A percentile compares a stretch with the other conserved stretches of the same genome.
phyloP scores from a whole-genome alignment of 2,329 filamentous ascomycete species.

The Neoscytalidium dimidiatum region DNA sequence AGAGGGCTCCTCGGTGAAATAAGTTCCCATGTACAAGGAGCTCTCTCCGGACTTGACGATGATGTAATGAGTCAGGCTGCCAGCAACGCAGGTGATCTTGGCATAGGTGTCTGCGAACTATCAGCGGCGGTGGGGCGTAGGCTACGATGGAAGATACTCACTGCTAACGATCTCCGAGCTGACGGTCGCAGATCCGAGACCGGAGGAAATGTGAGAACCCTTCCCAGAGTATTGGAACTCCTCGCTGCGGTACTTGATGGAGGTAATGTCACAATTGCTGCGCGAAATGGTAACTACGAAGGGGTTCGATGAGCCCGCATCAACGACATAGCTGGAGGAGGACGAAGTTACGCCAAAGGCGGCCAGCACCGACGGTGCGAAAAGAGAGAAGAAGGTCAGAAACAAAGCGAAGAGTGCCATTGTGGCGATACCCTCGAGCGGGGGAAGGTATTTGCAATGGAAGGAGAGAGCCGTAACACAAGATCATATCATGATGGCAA shows the following conservation, averaged over 20 bases:
- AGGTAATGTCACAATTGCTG: slow-evolving; percentile 64
- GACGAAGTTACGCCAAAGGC: slow-evolving; percentile 40
- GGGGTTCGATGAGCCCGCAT: slow-evolving; percentile 35
- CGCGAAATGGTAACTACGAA: slow-evolving; percentile 38
- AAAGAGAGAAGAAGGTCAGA: slow-evolving; percentile 8
- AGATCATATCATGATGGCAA: background rate
- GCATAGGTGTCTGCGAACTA: slow-evolving; percentile 47
- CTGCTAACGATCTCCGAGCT: slow-evolving; percentile 40
- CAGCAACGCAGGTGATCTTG: slow-evolving; percentile 62
- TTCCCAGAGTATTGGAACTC: slow-evolving; percentile 59
- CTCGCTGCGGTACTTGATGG: slow-evolving; percentile 60
- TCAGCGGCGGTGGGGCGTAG: background rate
- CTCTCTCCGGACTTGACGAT: slow-evolving; percentile 61
- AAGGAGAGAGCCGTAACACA: background rate
- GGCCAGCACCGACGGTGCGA: slow-evolving; percentile 27
- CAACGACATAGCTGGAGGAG: slow-evolving; percentile 33
- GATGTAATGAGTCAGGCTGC: slow-evolving; percentile 64
- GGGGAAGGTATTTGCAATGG: background rate
- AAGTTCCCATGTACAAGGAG: slow-evolving; percentile 57
- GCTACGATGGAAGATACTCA: slow-evolving; percentile 19
- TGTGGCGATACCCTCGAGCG: slow-evolving; percentile 1
- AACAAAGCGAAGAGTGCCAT: slow-evolving; percentile 35
- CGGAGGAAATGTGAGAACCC: slow-evolving; percentile 60
- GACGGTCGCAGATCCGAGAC: slow-evolving; percentile 60
- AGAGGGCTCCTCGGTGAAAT: slow-evolving; percentile 53